Base-by-base conservation (phyloP, 2,329 filamentous ascomycete genomes). In the Calonectria ilicicola region DNA sequence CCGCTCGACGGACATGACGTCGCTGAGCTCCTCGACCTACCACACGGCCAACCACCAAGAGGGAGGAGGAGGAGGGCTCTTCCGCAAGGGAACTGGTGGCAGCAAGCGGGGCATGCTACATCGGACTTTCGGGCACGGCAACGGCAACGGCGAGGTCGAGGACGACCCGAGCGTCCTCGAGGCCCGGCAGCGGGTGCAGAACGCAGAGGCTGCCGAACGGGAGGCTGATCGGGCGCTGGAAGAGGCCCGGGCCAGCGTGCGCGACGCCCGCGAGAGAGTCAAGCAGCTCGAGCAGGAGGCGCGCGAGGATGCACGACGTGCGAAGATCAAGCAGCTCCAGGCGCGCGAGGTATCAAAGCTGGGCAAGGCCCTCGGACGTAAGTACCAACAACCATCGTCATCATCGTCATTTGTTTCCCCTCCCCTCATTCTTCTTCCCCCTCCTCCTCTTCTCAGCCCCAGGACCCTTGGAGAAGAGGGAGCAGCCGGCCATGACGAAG, bases 311-410 rank as follows among this genome's bases (percentile, higher is more conserved):
- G 90, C 92, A 2, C 85, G 91, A 26, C 82, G 89, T 49, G 92
- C 92, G 2, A 92, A 91, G 87, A 89, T 93, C 65, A 94, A 94
- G 88, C 88, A 92, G 83, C 86, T 87, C 65, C 90, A 93, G 79
- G 92, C 92, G 1, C 88, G 86, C 77, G 89, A 91, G 78, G 88
- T 94, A 35, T 91, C 90, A 7, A 93, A 93, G 89, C 87, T 91
- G 65, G 92, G 91, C n/a, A 91, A 92, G 82, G 88, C 89, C n/a
- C 88, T 94, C 71, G 92, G 92, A 69, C 90, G 92, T 93, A 86
- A 85, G 90, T n/a, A n/a, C n/a, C n/a, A n/a, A n/a, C n/a, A n/a
- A n/a, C n/a, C n/a, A n/a, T n/a, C n/a, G n/a, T n/a, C 9, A 15
- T 17, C 15, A 17, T 14, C 23, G 19, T 14, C 10, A 21, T 44